A percentile compares a stretch with the other conserved stretches of the same genome.
Evolutionary conservation across 805 yeast genomes (phyloP).

Genomic region (Metschnikowia lunata): DNA sequence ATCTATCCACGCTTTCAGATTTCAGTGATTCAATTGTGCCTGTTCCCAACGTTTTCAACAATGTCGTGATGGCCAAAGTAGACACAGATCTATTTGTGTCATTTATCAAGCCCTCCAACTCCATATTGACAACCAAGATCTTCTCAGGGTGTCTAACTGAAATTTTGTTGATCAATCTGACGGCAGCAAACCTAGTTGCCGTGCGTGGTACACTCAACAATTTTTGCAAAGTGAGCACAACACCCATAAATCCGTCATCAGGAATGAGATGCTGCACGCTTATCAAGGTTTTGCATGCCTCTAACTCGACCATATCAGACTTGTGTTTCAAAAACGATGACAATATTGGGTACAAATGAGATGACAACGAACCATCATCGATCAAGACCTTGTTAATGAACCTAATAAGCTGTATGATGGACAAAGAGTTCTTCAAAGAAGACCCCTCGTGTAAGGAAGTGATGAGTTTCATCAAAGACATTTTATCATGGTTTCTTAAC

Average conservation of each 20-base stretch:
- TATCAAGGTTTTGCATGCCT: constrained; percentile 77
- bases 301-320: constrained; percentile 86
- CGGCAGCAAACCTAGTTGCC: constrained; percentile 88
- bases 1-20: constrained; percentile 71
- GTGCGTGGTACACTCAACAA: constrained; percentile 84
- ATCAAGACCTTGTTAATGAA: constrained; percentile 66
- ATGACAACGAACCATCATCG: constrained; percentile 64
- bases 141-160: constrained; percentile 80
- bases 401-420: constrained; percentile 80
- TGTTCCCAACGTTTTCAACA: constrained; percentile 90
- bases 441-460: constrained; percentile 65
- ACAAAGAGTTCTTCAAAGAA: constrained; percentile 71
- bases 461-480: constrained; percentile 88
- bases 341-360: constrained; percentile 60
- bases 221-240: constrained; percentile 69
- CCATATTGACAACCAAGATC: constrained; percentile 73
- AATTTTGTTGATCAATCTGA: constrained; percentile 79
- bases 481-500: constrained; percentile 83
- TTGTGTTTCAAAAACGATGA: constrained; percentile 71
- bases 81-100: constrained; percentile 90
- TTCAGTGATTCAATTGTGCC: constrained; percentile 37
- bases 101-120: constrained; percentile 79
- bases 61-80: constrained; percentile 93
- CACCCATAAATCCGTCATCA: constrained; percentile 62
- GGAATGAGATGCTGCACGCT: constrained; percentile 49